Evolutionary conservation across 306 rosid genomes (phyloP).

Genomic region (Cucurbita pepo): DNA sequence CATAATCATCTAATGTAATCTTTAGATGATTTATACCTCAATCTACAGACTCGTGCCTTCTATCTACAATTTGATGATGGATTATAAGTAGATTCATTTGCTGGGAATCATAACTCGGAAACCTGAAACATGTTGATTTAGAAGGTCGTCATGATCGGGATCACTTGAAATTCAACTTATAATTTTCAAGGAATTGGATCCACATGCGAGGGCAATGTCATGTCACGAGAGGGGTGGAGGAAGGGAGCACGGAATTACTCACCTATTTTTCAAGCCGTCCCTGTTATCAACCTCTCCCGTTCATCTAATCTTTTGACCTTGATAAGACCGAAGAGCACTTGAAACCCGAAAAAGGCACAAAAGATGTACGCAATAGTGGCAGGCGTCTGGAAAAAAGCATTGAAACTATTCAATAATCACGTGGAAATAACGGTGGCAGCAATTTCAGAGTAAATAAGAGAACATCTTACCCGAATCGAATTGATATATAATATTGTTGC

Average conservation of each 20-base stretch:
- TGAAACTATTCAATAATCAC: slow-evolving; percentile 6
- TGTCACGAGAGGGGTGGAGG: neutral
- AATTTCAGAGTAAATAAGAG: slow-evolving; percentile 3
- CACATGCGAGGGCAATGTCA: neutral
- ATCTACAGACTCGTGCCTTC: neutral
- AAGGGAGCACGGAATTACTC: neutral
- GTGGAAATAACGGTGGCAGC: neutral
- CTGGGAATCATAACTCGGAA: neutral
- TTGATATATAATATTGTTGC: slow-evolving; percentile 72
- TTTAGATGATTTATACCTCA: neutral
- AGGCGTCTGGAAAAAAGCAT: slow-evolving; percentile 51
- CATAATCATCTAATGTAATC: neutral
- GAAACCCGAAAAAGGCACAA: slow-evolving; percentile 72
- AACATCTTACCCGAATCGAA: slow-evolving; percentile 53
- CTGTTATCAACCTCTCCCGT: slow-evolving; percentile 70
- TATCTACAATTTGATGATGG: neutral
- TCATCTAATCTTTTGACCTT: slow-evolving; percentile 80
- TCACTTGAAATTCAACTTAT: neutral
- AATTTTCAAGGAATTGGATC: neutral
- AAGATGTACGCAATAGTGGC: slow-evolving; percentile 48
- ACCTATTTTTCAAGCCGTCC: slow-evolving; percentile 60
- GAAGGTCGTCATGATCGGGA: neutral
- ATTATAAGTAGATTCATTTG: neutral
- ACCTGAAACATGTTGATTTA: slow-evolving; percentile 1
- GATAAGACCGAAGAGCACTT: slow-evolving; percentile 78